Percentiles rank a stretch among this genome's conserved stretches.
phyloP scores from a whole-genome alignment of 2,329 filamentous ascomycete genomes.

The Beauveria sp. region DNA sequence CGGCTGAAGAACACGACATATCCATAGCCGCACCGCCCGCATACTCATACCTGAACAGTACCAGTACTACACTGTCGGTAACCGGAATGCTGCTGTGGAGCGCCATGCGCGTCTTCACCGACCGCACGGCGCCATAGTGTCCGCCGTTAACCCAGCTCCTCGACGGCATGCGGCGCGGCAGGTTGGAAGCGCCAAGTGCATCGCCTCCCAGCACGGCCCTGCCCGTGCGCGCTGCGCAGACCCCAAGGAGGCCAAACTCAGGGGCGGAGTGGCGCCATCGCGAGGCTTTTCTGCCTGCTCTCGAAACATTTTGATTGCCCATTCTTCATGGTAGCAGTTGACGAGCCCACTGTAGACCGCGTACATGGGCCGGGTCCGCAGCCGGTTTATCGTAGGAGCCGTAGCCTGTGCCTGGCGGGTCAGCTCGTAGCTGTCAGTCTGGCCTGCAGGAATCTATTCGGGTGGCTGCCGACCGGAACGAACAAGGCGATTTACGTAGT shows the following conservation, averaged over 20 bases:
- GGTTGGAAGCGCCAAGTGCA: constrained; percentile 12
- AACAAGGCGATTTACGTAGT: constrained; percentile 1
- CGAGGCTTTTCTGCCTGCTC: constrained; percentile 42
- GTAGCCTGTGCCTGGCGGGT: background rate
- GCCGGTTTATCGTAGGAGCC: constrained; percentile 15
- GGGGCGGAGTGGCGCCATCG: constrained; percentile 37
- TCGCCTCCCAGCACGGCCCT: constrained; percentile 14
- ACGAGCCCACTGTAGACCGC: constrained; percentile 37
- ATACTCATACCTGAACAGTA: constrained; percentile 6
- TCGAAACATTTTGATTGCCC: constrained; percentile 36
- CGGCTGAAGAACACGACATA: constrained; percentile 6
- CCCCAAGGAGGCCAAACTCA: constrained; percentile 26
- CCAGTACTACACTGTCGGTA: background rate
- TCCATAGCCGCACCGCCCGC: constrained; percentile 10
- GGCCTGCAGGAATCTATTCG: constrained; percentile 4
- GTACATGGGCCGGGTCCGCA: constrained; percentile 19
- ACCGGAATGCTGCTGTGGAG: background rate
- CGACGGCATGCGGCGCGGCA: constrained; percentile 3
- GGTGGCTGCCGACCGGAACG: constrained; percentile 8
- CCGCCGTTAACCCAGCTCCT: constrained; percentile 1
- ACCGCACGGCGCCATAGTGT: constrained; percentile 3
- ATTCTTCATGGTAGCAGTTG: constrained; percentile 39
- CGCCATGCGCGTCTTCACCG: background rate
- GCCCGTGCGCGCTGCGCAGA: constrained; percentile 22
- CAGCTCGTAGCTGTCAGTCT: constrained; percentile 3